These are phyloP conservation scores for Macrocybe sp. DNA, from an alignment of 1,284 basidiomycete species.

Conservation along the genomic window DNA sequence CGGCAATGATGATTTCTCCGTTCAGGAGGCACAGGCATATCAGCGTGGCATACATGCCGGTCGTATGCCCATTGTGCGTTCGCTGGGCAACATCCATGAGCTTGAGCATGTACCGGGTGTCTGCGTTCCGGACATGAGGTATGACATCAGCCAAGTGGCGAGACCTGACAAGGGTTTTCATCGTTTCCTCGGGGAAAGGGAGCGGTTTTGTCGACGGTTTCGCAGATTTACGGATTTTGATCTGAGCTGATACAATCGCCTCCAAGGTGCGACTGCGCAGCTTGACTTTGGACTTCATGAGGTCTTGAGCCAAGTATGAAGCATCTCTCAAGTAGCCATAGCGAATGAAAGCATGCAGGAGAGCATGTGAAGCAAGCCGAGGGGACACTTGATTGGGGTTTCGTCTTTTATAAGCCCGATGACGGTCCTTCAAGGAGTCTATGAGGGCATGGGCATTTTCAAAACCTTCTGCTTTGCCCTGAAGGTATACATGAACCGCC, in stretches of 20 bases:
- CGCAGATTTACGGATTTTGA: slow-evolving; percentile 18
- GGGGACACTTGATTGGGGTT: slow-evolving; percentile 53
- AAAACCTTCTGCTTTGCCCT: slow-evolving; percentile 30
- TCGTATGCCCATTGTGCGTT: slow-evolving; percentile 47
- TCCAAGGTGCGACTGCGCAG: slow-evolving; percentile 45
- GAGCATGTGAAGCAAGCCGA: slow-evolving; percentile 52
- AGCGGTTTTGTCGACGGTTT: slow-evolving; percentile 7
- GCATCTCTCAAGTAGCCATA: slow-evolving; percentile 43
- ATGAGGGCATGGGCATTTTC: slow-evolving; percentile 52
- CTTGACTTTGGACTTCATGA: slow-evolving; percentile 48
- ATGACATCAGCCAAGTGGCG: no score
- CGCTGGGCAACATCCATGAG: slow-evolving; percentile 51
- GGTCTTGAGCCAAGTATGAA: slow-evolving; percentile 38
- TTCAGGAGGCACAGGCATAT: slow-evolving; percentile 65
- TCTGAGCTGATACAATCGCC: slow-evolving; percentile 30
- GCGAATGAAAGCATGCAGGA: slow-evolving; percentile 61
- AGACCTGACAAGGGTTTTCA: no score
- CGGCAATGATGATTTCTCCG: slow-evolving; percentile 69
- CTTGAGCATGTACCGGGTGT: slow-evolving; percentile 45
- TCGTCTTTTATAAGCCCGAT: slow-evolving; percentile 22
- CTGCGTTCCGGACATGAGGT: slow-evolving; percentile 11
- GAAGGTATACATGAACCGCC: slow-evolving; percentile 45
- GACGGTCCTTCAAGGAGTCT: slow-evolving; percentile 38
- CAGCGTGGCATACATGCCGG: slow-evolving; percentile 54
- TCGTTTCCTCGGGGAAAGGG: slow-evolving; percentile 4